These are phyloP conservation scores for Auxenochlorella pyrenoidosa DNA, from an alignment of 139 green algal genomes.

Conservation along the genomic window DNA sequence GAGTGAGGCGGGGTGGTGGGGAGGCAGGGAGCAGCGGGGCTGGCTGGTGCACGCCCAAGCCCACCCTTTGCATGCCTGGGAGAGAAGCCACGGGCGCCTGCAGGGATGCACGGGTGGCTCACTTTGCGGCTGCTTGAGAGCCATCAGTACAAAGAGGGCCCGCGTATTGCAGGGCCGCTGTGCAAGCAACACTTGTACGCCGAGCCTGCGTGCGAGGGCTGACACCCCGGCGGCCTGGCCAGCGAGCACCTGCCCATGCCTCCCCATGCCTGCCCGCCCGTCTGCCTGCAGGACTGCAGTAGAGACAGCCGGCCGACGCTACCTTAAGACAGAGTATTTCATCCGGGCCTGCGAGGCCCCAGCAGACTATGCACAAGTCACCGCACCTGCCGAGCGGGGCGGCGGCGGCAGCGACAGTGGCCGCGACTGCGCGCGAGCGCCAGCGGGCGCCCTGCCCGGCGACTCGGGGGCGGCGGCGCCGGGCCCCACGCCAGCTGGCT, in stretches of 20 bases:
- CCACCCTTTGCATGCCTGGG: too few relatives aligned
- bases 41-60: too few relatives aligned
- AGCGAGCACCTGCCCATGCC: too few relatives aligned
- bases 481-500: not conserved
- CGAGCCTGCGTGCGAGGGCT: too few relatives aligned
- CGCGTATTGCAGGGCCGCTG: too few relatives aligned
- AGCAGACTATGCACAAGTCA: not conserved
- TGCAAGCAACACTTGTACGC: too few relatives aligned
- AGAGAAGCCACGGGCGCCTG: too few relatives aligned
- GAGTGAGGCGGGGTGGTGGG: not conserved
- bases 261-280: not conserved
- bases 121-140: too few relatives aligned
- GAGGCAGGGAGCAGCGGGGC: too few relatives aligned
- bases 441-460: not conserved
- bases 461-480: not conserved
- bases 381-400: not conserved
- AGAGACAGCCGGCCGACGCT: constrained; percentile 31
- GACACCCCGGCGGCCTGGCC: too few relatives aligned
- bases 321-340: constrained; percentile 63
- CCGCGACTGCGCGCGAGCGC: not conserved
- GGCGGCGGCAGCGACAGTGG: not conserved
- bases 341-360: constrained; percentile 38
- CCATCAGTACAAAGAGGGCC: too few relatives aligned
- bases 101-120: too few relatives aligned
- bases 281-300: constrained; percentile 20